Evolutionary conservation across 2,329 filamentous ascomycete genomes (phyloP), one percentile per base, ranked within the genome.

Genomic region (Uncinocarpus reesii): DNA sequence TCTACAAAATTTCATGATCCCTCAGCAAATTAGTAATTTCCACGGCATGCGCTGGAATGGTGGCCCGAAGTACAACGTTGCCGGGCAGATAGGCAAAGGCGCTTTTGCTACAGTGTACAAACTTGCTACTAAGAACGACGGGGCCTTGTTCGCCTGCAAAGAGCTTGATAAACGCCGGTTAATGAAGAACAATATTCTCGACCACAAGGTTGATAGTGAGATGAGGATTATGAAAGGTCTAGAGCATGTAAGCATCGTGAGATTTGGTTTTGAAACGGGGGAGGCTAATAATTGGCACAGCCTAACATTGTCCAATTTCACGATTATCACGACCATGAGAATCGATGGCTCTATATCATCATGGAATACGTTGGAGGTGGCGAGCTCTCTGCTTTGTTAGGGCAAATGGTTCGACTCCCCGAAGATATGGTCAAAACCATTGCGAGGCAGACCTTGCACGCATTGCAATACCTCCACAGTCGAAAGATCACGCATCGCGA

Each of bases 401-500:
- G 70, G 16, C 72, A 77, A 8, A 65, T 78, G 24, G 78, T 79
- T 0, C 66, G 73, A 0, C 76, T 96, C 43, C 66, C 72, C 0
- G 90, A 96, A 61, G 57, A 65, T 0, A 71, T 81, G 55, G 83
- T 80, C n/a, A 80, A 83, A 63, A 71, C 71, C 4, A 84, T 95
- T 64, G 79, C 88, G 13, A 64, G 67, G 8, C 70, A 72, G 50
- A 77, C 96, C 29, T 70, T 95, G 36, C 78, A 83, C 56, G 90
- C 90, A 1, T 71, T 98, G 45, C 80, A 80, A 24, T 95, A 98
- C 63, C 73, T 98, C 7, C 92, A 98, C 64, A 72, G 75, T 46
- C 83, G 84, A 58, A 87, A 84, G 60, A 95, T 98, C 57, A 96
- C 90, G 0, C 92, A 98, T 67, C 84, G 92, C n/a, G 92, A 98